Evolutionary conservation across 805 yeast species (phyloP).

Genomic region (Starmerella gropengiesseri): DNA sequence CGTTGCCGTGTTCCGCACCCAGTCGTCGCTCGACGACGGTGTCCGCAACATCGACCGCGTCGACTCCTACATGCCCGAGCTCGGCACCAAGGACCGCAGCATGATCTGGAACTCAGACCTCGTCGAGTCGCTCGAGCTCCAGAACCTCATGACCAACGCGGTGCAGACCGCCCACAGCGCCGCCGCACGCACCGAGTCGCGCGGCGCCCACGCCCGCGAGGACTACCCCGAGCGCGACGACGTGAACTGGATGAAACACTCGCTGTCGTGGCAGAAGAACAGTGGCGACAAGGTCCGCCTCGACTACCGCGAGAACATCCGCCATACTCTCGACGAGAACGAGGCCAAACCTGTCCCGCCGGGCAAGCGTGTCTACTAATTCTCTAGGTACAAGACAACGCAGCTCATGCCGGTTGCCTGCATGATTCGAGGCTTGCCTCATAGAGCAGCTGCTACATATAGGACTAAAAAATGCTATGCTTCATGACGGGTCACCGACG

Average conservation of each 20-base stretch:
- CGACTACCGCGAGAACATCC: conserved; percentile 77
- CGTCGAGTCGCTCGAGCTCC: conserved; percentile 91
- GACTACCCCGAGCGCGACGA: conserved; percentile 95
- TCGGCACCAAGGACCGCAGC: conserved; percentile 86
- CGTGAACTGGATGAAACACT: conserved; percentile 94
- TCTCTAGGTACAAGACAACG: background rate
- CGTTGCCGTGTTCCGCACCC: conserved; percentile 93
- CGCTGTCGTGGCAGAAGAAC: conserved; percentile 77
- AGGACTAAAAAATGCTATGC: too few relatives aligned
- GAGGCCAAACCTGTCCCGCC: conserved; percentile 97
- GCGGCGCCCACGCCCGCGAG: conserved; percentile 99
- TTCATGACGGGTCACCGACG: too few relatives aligned
- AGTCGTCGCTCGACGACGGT: conserved; percentile 85
- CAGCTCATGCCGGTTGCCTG: background rate
- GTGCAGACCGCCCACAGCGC: conserved; percentile 91
- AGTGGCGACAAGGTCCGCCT: conserved; percentile 62
- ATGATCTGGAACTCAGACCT: conserved; percentile 98
- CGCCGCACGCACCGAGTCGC: conserved; percentile 88
- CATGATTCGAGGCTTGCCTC: background rate
- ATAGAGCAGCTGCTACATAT: too few relatives aligned
- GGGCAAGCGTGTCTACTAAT: conserved; percentile 82
- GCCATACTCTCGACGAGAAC: conserved; percentile 72
- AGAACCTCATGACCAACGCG: conserved; percentile 93
- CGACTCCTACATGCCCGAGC: conserved; percentile 61
- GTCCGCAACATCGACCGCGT: conserved; percentile 64